phyloP scores from a whole-genome alignment of 305 asterid genomes.

The Solanum hybrid region DNA sequence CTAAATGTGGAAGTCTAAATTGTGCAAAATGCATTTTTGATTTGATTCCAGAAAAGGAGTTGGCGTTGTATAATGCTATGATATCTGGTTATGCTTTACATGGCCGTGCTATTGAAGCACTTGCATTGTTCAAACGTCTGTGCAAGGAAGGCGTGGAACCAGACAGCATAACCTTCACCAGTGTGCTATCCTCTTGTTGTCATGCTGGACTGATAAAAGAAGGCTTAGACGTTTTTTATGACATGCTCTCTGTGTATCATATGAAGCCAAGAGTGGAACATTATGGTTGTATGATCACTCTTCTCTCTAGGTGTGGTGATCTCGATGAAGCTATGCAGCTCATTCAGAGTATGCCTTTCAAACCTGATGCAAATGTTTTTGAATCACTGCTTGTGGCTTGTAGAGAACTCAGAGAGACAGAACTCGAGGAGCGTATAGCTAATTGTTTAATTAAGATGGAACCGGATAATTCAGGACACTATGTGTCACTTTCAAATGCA shows the following conservation, averaged over 20 bases:
- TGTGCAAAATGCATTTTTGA: conserved; percentile 8
- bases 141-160: conserved; percentile 12
- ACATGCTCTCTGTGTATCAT: conserved; percentile 11
- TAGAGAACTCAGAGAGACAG: conserved; percentile 17
- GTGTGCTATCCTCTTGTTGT: conserved; percentile 20
- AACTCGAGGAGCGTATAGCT: conserved; percentile 9
- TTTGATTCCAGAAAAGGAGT: conserved; percentile 3
- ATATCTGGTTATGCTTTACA: conserved; percentile 22
- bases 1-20: conserved; percentile 17
- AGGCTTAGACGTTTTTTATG: conserved; percentile 3
- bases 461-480: conserved; percentile 20
- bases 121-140: conserved; percentile 9
- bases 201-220: conserved; percentile 14
- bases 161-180: conserved; percentile 20
- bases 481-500: conserved; percentile 25
- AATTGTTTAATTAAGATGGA: conserved; percentile 11
- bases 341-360: conserved; percentile 13
- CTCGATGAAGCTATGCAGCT: conserved; percentile 5
- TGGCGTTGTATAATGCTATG: conserved; percentile 20
- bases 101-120: conserved; percentile 15
- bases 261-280: conserved; percentile 17
- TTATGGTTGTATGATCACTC: conserved; percentile 18
- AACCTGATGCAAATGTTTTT: conserved; percentile 13
- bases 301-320: conserved; percentile 18
- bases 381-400: conserved; percentile 25